Conservation (phyloP, 139 green algal species). For the Chlamydomonas sp. region DNA sequence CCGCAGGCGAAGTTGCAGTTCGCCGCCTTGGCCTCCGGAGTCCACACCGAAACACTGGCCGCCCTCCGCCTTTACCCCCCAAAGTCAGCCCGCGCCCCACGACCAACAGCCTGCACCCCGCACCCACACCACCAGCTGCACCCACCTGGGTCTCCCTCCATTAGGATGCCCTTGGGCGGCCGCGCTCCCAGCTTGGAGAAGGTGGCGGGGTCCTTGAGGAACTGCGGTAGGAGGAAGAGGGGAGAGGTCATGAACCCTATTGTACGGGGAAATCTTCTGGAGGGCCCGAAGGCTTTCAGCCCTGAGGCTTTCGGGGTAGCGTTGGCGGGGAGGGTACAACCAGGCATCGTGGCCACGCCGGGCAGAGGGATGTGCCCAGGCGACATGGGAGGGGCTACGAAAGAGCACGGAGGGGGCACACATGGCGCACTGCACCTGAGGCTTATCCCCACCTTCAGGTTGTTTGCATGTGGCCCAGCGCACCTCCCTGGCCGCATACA, state of each 20-base stretch:
- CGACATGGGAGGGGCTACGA: neutral
- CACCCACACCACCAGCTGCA: slow-evolving; percentile 27
- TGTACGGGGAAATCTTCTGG: neutral
- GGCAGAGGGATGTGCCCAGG: neutral
- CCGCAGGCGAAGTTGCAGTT: too few species aligned
- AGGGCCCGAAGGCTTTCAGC: neutral
- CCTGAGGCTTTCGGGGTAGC: too few species aligned
- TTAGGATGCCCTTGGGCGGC: slow-evolving; percentile 95
- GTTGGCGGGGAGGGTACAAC: too few species aligned
- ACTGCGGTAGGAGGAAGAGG: slow-evolving; percentile 41
- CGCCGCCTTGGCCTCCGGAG: too few species aligned
- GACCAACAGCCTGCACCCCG: slow-evolving; percentile 59
- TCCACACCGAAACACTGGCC: too few species aligned
- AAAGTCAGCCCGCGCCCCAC: neutral
- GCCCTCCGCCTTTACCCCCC: neutral
- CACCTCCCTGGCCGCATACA: neutral
- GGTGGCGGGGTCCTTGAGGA: slow-evolving; percentile 90
- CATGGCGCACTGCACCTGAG: too few species aligned
- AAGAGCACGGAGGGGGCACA: neutral
- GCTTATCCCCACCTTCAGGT: too few species aligned
- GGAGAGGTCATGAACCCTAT: neutral
- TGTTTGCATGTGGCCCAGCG: too few species aligned
- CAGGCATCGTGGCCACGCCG: too few species aligned
- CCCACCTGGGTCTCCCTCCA: slow-evolving; percentile 94
- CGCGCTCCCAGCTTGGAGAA: slow-evolving; percentile 83